Evolutionary conservation across 768 basidiomycete species (phyloP), one percentile per base, ranked within the genome.

Genomic region (Punctularia strigosozonata): DNA sequence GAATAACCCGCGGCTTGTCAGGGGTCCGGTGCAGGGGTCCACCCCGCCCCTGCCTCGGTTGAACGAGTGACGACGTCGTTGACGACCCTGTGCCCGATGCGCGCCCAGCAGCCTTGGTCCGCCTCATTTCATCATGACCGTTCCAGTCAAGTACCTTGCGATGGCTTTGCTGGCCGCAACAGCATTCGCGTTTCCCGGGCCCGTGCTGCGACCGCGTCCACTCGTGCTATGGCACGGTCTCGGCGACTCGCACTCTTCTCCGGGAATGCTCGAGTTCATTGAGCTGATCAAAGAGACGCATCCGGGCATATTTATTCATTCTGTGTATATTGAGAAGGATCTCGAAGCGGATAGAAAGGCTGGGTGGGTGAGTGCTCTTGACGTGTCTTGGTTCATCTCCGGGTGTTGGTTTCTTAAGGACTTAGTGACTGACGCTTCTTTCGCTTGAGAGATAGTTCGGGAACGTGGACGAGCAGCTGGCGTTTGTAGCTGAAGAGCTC

Each of bases 251-350:
- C 73, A 86, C 47, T 63, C 68, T 36, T 81, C 87, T 1, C 60
- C 74, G 1, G 87, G 83, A 12, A 84, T 90, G 66, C 57, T 75
- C 31, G 62, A 79, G 45, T 82, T 88, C 46, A 64, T 67, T 39
- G 53, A 60, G 12, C 54, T 65, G 36, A 69, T 90, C 50, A 66
- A 75, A 51, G 59, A 69, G 1, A 64, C 80, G 12, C 73, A 88
- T 54, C 77, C 75, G 4, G 80, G 79, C 21, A 80, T 90, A 31
- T 88, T 81, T 51, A 60, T 87, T 12, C 83, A 90, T 54, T 77
- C 76, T 4, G 58, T 89, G 10, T 79, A 75, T 53, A 64, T 89
- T 23, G 70, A 77, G 20, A 59, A 75, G 46, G 72, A 82, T 39
- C 43, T 61, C 30, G 71, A 77, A 30, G 66, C 67, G 28, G 87